Evolutionary conservation across 2,329 filamentous ascomycete genomes (phyloP).

Genomic region (Hypomyces perniciosus): DNA sequence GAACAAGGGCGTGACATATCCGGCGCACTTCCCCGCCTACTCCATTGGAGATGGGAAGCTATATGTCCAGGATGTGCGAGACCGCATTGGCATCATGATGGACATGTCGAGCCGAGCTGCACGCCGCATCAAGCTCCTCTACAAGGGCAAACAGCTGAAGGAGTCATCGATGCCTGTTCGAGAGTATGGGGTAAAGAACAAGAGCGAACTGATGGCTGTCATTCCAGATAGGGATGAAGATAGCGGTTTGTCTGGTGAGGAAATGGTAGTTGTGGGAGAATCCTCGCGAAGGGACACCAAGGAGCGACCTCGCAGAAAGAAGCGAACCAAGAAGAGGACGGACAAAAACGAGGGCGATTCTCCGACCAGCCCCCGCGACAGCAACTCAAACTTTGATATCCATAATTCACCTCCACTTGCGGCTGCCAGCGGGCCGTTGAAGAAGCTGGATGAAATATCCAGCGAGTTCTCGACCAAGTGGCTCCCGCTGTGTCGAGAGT

Average conservation of each 20-base stretch:
- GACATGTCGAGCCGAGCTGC: slow-evolving; percentile 50
- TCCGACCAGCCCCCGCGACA: slow-evolving; percentile 41
- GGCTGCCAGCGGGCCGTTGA: slow-evolving; percentile 31
- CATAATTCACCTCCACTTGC: slow-evolving; percentile 20
- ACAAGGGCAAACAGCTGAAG: slow-evolving; percentile 67
- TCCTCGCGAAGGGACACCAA: slow-evolving; percentile 28
- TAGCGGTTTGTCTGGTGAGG: slow-evolving; percentile 36
- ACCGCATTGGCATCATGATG: slow-evolving; percentile 62
- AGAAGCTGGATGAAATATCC: slow-evolving; percentile 62
- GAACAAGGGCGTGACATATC: slow-evolving; percentile 59
- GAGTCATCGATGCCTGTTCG: slow-evolving; percentile 52
- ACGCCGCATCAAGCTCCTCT: slow-evolving; percentile 59
- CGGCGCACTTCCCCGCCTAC: slow-evolving; percentile 67
- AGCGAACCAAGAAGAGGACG: slow-evolving; percentile 39
- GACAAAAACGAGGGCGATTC: slow-evolving; percentile 32
- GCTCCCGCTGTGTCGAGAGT: slow-evolving; percentile 59
- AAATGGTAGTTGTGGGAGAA: slow-evolving; percentile 44
- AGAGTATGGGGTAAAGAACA: slow-evolving; percentile 57
- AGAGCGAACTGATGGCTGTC: slow-evolving; percentile 51
- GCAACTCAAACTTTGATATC: slow-evolving; percentile 32
- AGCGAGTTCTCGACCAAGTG: slow-evolving; percentile 58
- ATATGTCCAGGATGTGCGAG: slow-evolving; percentile 57
- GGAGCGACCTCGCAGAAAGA: slow-evolving; percentile 32
- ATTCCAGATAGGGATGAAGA: slow-evolving; percentile 34
- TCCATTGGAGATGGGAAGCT: slow-evolving; percentile 70